A percentile compares a stretch with the other conserved stretches of the same genome.
Conservation (phyloP, 2,329 filamentous ascomycete genomes). For the Trichophyton equinum region DNA sequence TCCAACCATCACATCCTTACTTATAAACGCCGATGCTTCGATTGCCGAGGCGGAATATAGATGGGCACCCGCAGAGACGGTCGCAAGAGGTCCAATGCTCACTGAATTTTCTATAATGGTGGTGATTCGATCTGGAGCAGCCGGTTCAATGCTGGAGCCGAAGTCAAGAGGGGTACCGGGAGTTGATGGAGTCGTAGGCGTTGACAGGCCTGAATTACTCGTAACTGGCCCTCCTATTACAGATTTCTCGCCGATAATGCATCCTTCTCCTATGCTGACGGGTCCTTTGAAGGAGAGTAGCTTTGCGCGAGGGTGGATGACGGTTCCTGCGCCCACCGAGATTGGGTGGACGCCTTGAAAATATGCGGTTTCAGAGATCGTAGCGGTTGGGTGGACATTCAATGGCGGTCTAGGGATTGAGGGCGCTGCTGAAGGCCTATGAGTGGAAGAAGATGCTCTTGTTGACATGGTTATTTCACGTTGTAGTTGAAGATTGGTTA, state of each 20-base stretch:
- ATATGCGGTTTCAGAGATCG: constrained; percentile 28
- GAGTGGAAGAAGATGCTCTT: constrained; percentile 17
- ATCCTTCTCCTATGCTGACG: constrained; percentile 67
- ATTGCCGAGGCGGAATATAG: constrained; percentile 28
- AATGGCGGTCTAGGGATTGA: constrained; percentile 22
- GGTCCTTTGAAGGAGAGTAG: constrained; percentile 68
- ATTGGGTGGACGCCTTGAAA: constrained; percentile 60
- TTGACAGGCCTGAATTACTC: constrained; percentile 5
- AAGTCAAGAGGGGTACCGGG: not conserved
- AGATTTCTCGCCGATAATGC: constrained; percentile 61
- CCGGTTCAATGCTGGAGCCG: not conserved
- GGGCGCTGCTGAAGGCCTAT: constrained; percentile 1
- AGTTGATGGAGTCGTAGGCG: not conserved
- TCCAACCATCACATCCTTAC: constrained; percentile 24
- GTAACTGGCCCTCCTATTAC: constrained; percentile 34
- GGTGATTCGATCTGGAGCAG: not conserved
- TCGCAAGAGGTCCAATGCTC: constrained; percentile 27
- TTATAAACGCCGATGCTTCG: constrained; percentile 35
- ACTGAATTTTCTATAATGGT: constrained; percentile 27
- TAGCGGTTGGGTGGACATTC: constrained; percentile 25
- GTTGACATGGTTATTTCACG: constrained; percentile 10
- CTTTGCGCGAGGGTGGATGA: constrained; percentile 75
- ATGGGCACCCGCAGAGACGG: constrained; percentile 27
- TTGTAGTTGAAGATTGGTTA: not conserved
- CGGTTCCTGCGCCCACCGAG: constrained; percentile 60